phyloP scores from a whole-genome alignment of 257 asterid species.

The Jacaranda mimosifolia region DNA sequence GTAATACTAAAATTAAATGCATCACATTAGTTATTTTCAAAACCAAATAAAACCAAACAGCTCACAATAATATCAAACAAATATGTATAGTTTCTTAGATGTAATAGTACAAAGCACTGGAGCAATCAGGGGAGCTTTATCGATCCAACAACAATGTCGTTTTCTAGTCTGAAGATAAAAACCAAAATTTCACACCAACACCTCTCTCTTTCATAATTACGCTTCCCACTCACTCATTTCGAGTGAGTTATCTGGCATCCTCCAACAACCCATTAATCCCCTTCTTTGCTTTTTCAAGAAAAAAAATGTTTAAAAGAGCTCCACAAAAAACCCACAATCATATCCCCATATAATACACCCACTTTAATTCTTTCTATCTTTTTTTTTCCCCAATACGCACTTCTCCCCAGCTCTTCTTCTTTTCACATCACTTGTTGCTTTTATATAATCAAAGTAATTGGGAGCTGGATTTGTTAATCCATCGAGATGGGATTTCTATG shows the following conservation, averaged over 20 bases:
- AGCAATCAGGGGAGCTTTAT: not conserved
- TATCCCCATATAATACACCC: not conserved
- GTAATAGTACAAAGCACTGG: not conserved
- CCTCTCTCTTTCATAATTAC: conserved; percentile 41
- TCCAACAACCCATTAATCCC: conserved; percentile 2
- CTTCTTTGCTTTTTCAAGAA: not conserved
- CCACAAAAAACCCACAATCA: not conserved
- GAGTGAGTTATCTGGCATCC: conserved; percentile 13
- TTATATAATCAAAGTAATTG: not conserved
- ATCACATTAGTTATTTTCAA: too few relatives aligned
- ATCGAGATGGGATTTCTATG: conserved; percentile 53
- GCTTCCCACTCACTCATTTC: conserved; percentile 38
- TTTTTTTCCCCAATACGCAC: not conserved
- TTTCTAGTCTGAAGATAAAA: not conserved
- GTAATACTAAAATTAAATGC: too few relatives aligned
- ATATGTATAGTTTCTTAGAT: too few relatives aligned
- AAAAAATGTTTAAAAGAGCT: not conserved
- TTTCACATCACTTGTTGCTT: not conserved
- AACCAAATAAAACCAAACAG: too few relatives aligned
- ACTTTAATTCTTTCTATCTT: conserved; percentile 10
- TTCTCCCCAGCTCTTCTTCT: not conserved
- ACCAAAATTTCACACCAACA: conserved; percentile 18
- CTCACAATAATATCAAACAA: too few relatives aligned
- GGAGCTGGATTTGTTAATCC: not conserved
- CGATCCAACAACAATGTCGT: conserved; percentile 1